Conservation (phyloP, 768 basidiomycete genomes). For the Nidularia pulvinata region DNA sequence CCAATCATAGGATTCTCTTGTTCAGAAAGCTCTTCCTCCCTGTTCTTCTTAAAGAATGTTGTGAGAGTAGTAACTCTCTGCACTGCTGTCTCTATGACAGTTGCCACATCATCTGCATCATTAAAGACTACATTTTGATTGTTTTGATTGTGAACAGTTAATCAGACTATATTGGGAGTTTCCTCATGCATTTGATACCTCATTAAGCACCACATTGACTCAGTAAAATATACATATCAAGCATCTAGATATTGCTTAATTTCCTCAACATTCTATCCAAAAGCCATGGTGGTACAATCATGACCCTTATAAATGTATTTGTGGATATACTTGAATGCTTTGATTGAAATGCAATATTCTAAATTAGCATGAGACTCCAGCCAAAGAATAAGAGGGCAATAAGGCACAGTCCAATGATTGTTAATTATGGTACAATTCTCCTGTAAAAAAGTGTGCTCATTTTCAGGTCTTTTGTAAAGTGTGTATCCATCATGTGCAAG, state of each 20-base stretch:
- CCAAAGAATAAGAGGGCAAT: constrained; percentile 24
- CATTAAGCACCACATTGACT: constrained; percentile 27
- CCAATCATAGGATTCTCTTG: constrained; percentile 12
- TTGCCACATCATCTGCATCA: constrained; percentile 10
- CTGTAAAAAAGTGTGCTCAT: constrained; percentile 24
- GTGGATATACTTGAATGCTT: constrained; percentile 38
- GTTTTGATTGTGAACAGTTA: constrained; percentile 30
- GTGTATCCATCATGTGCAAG: constrained; percentile 43
- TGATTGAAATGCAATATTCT: constrained; percentile 33
- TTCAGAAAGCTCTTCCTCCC: no score
- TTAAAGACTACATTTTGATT: constrained; percentile 27
- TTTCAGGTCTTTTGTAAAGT: constrained; percentile 25
- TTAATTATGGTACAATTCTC: constrained; percentile 15
- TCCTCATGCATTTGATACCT: constrained; percentile 27
- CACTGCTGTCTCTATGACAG: constrained; percentile 8
- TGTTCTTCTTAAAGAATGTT: constrained; percentile 28
- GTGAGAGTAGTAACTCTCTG: constrained; percentile 18
- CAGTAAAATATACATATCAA: constrained; percentile 24
- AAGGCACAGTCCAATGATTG: constrained; percentile 40
- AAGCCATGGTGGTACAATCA: constrained; percentile 9
- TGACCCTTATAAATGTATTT: constrained; percentile 45
- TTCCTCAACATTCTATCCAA: constrained; percentile 22
- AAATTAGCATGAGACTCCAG: constrained; percentile 47
- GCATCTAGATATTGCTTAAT: constrained; percentile 15
- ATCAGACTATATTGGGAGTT: constrained; percentile 24